Evolutionary conservation across 2,329 filamentous ascomycete genomes (phyloP), one percentile per base, ranked within the genome.

Genomic region (Verticillium nubilum): DNA sequence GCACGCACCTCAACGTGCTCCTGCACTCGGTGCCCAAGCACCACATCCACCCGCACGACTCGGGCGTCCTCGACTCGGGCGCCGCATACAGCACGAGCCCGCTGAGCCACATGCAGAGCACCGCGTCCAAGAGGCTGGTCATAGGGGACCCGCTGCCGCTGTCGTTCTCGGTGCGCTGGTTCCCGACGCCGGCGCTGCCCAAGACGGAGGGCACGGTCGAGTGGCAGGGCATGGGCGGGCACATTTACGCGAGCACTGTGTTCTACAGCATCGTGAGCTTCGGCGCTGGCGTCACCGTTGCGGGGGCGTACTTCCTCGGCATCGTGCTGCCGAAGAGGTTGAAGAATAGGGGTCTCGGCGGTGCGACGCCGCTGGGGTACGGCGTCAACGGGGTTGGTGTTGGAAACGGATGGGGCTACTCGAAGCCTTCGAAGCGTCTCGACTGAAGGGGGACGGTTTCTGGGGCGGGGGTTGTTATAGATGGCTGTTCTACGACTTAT

Each of bases 61-160:
- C 85, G 23, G 93, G 93, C 29, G 92, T 93, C 19, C 84, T 97
- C 50, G 91, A 97, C 69, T 93, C 91, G 17, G 93, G 88, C 25
- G 87, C 91, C 3, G 94, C 93, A 5, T 98, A 99, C 75, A 91
- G 86, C 64, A 89, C 93, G 2, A 90, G 88, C 17, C 86, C 90
- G 23, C 80, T 90, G 35, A 84, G 85, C 63, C 82, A 86, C 66
- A 80, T 83, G 68, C 75, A 78, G 12, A 80, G 80, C 13, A 77
- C 79, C 62, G 67, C 79, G 68, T 78, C 76, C 53, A 81, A 77
- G 80, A 87, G 87, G 67, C 83, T 97, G 54, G 85, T 97, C 31
- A 96, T 97, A 64, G 93, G 94, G 13, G 93, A 98, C 73, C 84
- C 89, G 5, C 73, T 98, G 60, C 88, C 90, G 0, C 78, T 98